These are phyloP conservation scores for Tuber umbilicatum DNA, from an alignment of 495 filamentous ascomycete genomes.

Conservation along the genomic window DNA sequence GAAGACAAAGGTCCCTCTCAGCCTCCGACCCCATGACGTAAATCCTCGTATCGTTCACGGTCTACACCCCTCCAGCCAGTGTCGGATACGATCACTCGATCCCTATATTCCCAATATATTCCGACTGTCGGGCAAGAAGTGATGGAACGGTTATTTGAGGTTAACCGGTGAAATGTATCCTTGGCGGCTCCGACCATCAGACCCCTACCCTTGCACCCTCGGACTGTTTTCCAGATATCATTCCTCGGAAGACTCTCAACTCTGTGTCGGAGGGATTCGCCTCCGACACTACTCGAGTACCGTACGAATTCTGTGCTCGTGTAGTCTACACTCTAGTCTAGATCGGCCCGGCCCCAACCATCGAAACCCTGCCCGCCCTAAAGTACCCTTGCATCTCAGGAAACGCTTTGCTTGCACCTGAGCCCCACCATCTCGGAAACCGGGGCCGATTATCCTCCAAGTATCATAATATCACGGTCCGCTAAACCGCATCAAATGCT, in stretches of 20 bases:
- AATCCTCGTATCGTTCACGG: background rate
- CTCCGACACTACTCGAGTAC: no score
- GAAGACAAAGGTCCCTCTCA: background rate
- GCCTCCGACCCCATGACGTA: background rate
- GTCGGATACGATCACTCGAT: background rate
- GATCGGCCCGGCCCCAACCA: background rate
- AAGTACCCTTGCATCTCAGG: conserved; percentile 3
- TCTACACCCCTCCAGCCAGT: background rate
- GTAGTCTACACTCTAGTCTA: no score
- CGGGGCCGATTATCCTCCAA: background rate
- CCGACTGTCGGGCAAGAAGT: background rate
- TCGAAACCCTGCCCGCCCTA: background rate
- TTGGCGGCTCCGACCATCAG: no score
- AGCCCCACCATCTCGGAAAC: background rate
- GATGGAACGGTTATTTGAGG: no score
- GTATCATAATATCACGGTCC: background rate
- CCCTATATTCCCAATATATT: background rate
- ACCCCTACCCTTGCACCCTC: background rate
- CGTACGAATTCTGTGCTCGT: no score
- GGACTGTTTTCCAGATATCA: background rate
- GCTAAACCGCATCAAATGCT: background rate
- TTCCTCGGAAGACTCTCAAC: background rate
- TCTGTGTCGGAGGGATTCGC: background rate
- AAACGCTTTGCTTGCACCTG: background rate
- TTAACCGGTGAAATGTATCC: no score